Percentiles rank a stretch among this genome's conserved stretches.
Conservation (phyloP, 2,329 filamentous ascomycete species). For the Helicocarpus griseus region DNA sequence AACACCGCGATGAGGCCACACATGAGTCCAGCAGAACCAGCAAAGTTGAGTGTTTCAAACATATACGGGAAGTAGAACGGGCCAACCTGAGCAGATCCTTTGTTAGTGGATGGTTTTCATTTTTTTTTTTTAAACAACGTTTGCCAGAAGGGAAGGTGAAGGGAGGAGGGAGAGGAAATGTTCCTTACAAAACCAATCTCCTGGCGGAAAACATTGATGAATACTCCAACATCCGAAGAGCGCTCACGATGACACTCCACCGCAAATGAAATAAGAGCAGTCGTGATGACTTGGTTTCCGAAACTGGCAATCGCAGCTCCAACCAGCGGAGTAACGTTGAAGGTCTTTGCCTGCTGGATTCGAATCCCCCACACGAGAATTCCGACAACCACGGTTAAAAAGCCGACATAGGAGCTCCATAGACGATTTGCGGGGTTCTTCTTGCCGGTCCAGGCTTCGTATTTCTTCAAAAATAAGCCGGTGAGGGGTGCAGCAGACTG, state of each 20-base stretch:
- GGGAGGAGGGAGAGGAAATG: not conserved
- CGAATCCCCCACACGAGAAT: slow-evolving; percentile 47
- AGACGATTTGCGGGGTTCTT: slow-evolving; percentile 43
- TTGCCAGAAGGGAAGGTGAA: not conserved
- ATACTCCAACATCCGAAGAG: slow-evolving; percentile 47
- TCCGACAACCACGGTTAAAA: slow-evolving; percentile 42
- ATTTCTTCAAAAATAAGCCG: slow-evolving; percentile 43
- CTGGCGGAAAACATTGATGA: slow-evolving; percentile 48
- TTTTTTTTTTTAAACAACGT: not conserved
- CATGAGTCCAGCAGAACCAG: slow-evolving; percentile 26
- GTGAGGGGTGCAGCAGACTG: slow-evolving; percentile 46
- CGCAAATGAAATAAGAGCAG: slow-evolving; percentile 50
- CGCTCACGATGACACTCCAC: slow-evolving; percentile 48
- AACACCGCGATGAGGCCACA: slow-evolving; percentile 27
- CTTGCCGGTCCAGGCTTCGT: slow-evolving; percentile 17
- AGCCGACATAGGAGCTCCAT: slow-evolving; percentile 49
- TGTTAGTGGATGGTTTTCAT: too few relatives aligned
- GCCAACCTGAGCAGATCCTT: slow-evolving; percentile 18
- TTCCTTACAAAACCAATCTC: slow-evolving; percentile 34
- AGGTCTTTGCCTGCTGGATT: slow-evolving; percentile 37
- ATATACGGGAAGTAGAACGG: slow-evolving; percentile 30
- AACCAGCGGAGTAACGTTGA: slow-evolving; percentile 49
- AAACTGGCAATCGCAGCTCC: slow-evolving; percentile 43
- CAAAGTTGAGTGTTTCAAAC: slow-evolving; percentile 27
- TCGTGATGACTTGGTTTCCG: slow-evolving; percentile 54